phyloP scores from a whole-genome alignment of 352 stramenopile species.

The Pythium brachiatum region DNA sequence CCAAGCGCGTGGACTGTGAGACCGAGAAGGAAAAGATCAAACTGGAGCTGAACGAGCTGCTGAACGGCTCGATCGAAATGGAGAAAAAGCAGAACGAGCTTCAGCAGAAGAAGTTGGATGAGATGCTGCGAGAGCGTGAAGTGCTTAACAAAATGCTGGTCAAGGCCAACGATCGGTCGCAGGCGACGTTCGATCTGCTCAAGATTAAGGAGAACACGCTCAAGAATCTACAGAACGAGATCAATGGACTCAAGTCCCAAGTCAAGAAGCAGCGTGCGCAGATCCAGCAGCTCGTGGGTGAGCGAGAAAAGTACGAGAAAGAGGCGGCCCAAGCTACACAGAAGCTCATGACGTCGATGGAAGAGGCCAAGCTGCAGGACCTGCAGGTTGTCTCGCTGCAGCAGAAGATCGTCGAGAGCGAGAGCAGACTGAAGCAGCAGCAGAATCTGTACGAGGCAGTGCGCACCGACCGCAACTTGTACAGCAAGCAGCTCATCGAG shows the following conservation, averaged over 20 bases:
- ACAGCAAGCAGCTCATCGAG: slow-evolving; percentile 93
- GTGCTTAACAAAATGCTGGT: slow-evolving; percentile 88
- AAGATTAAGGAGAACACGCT: slow-evolving; percentile 91
- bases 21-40: slow-evolving; percentile 66
- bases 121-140: slow-evolving; percentile 75
- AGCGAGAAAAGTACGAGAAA: slow-evolving; percentile 88
- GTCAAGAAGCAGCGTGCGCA: slow-evolving; percentile 75
- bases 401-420: slow-evolving; percentile 74
- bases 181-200: slow-evolving; percentile 87
- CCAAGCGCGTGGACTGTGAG: slow-evolving; percentile 55
- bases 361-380: slow-evolving; percentile 79
- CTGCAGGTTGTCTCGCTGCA: slow-evolving; percentile 68
- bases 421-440: slow-evolving; percentile 90
- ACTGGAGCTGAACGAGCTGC: slow-evolving; percentile 55
- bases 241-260: slow-evolving; percentile 75
- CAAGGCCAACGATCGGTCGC: slow-evolving; percentile 72
- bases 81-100: slow-evolving; percentile 73
- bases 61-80: slow-evolving; percentile 59
- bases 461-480: slow-evolving; percentile 90
- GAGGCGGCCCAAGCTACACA: slow-evolving; percentile 76
- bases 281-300: slow-evolving; percentile 83
- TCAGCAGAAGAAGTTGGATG: slow-evolving; percentile 75
- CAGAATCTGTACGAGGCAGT: slow-evolving; percentile 93
- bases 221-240: slow-evolving; percentile 90
- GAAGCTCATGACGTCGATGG: slow-evolving; percentile 80